Conservation (phyloP, 805 yeast genomes). For the Candida maesae region DNA sequence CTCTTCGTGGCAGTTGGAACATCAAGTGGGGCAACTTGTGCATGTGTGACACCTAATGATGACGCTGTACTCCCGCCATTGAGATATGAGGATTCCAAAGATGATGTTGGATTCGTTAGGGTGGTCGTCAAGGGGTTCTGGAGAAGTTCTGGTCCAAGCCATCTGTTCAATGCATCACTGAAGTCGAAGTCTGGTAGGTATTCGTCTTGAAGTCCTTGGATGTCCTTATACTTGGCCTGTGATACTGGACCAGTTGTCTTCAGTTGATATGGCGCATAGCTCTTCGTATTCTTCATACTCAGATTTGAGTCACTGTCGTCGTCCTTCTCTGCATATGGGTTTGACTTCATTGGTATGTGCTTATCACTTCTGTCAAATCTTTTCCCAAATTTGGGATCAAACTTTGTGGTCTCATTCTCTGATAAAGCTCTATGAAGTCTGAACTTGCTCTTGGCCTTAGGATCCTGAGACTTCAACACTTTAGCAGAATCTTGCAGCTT, state of each 20-base stretch:
- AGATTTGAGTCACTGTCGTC: neutral
- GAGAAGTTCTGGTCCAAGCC: conserved; percentile 35
- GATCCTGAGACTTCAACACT: conserved; percentile 1
- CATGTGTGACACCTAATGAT: conserved; percentile 28
- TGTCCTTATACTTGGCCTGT: conserved; percentile 3
- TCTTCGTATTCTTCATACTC: neutral
- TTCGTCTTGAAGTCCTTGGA: conserved; percentile 63
- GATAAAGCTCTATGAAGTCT: conserved; percentile 55
- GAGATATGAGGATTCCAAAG: conserved; percentile 13
- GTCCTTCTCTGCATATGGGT: neutral
- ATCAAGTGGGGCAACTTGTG: conserved; percentile 34
- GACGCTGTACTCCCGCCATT: conserved; percentile 14
- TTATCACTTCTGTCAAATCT: conserved; percentile 48
- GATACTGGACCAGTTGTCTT: neutral
- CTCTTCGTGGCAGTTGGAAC: conserved; percentile 27
- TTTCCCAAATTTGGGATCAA: conserved; percentile 51
- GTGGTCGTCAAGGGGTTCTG: no score
- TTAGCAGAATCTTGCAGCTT: conserved; percentile 3
- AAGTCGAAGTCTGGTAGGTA: conserved; percentile 72
- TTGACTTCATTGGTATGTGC: conserved; percentile 38
- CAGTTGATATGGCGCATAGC: neutral
- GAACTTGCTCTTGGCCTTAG: conserved; percentile 14
- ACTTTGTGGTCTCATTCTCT: conserved; percentile 60
- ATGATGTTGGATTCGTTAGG: neutral
- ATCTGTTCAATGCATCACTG: conserved; percentile 41